These are phyloP conservation scores for Beauveria varroae DNA, from an alignment of 2,329 filamentous ascomycete species.

Conservation along the genomic window DNA sequence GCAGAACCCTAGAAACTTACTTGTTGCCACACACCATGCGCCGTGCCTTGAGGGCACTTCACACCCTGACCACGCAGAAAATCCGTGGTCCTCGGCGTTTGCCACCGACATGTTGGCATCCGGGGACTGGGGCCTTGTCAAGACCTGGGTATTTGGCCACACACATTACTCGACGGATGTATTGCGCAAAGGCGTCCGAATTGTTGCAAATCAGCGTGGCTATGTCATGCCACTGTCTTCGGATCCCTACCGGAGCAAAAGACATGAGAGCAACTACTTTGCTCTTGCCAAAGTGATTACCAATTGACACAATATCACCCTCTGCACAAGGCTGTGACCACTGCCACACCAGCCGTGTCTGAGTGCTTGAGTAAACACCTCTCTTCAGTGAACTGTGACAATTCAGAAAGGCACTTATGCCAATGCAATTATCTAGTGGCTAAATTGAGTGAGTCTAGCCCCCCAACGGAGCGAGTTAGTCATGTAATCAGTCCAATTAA, in stretches of 20 bases:
- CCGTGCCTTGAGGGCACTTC: conserved; percentile 43
- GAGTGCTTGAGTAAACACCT: no score
- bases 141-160: conserved; percentile 40
- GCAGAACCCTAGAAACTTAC: conserved; percentile 21
- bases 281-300: background rate
- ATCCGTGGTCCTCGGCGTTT: conserved; percentile 42
- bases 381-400: no score
- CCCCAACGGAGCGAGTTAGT: no score
- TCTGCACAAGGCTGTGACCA: no score
- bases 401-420: no score
- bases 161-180: conserved; percentile 38
- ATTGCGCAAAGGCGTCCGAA: conserved; percentile 22
- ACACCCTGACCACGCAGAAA: conserved; percentile 38
- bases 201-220: conserved; percentile 40
- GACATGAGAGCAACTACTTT: background rate
- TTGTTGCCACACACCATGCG: conserved; percentile 52
- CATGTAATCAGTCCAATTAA: no score
- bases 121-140: conserved; percentile 25
- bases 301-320: background rate
- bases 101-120: conserved; percentile 37
- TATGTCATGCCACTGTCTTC: conserved; percentile 22
- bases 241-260: background rate
- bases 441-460: no score
- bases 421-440: no score
- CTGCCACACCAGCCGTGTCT: no score